phyloP scores from a whole-genome alignment of 116 monocot species.

The Dioscorea cayenensis region DNA sequence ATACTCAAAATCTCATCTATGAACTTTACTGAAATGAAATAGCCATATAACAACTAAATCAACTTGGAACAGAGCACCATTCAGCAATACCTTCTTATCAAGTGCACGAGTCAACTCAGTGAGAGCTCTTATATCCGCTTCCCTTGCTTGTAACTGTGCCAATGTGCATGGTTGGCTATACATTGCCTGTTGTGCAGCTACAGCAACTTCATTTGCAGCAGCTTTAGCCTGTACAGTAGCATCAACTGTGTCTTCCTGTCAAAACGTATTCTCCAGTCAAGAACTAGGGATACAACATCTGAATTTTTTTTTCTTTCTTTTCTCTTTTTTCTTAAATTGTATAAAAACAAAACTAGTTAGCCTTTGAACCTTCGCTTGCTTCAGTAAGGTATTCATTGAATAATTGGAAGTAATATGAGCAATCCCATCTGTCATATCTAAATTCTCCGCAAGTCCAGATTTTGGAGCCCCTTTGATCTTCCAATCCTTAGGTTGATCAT shows the following conservation, averaged over 20 bases:
- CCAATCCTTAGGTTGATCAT: slow-evolving; percentile 49
- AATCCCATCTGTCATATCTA: slow-evolving; percentile 29
- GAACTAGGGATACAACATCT: background rate
- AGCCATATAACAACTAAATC: background rate
- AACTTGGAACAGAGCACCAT: background rate
- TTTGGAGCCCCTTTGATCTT: slow-evolving; percentile 25
- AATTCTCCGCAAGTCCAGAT: slow-evolving; percentile 32
- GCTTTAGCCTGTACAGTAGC: slow-evolving; percentile 81
- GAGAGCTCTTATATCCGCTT: slow-evolving; percentile 93
- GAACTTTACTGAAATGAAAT: background rate
- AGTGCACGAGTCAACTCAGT: slow-evolving; percentile 83
- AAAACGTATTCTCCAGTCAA: slow-evolving; percentile 14
- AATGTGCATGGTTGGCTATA: slow-evolving; percentile 78
- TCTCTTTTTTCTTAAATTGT: background rate
- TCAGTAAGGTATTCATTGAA: slow-evolving; percentile 73
- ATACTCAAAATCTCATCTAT: too few relatives aligned
- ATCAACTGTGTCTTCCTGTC: slow-evolving; percentile 84
- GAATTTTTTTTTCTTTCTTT: too few relatives aligned
- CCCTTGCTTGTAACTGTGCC: slow-evolving; percentile 92
- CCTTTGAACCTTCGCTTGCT: slow-evolving; percentile 72
- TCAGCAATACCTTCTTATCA: slow-evolving; percentile 75
- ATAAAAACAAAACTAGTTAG: slow-evolving; percentile 3
- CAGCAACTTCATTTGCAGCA: slow-evolving; percentile 78
- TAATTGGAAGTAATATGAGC: slow-evolving; percentile 32
- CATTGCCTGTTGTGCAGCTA: slow-evolving; percentile 78